phyloP scores from a whole-genome alignment of 257 asterid genomes.

The Parsonsia alboflavescens region DNA sequence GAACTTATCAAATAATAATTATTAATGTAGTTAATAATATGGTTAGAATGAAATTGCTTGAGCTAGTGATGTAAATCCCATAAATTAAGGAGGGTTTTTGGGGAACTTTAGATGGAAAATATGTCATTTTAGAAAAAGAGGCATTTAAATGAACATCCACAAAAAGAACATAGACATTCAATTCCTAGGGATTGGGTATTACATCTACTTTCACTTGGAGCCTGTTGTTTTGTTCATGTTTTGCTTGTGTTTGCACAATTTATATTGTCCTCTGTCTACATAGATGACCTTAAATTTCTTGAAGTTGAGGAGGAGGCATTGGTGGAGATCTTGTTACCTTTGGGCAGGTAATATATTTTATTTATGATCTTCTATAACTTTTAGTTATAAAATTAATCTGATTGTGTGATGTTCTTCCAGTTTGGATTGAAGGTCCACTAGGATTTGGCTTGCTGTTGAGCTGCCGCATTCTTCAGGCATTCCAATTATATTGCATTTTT shows the following conservation, averaged over 20 bases:
- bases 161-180: too few species aligned
- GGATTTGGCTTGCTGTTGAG: conserved; percentile 92
- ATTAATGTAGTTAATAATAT: too few species aligned
- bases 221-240: conserved; percentile 5
- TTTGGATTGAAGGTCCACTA: conserved; percentile 85
- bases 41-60: too few species aligned
- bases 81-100: too few species aligned
- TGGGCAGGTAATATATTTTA: conserved; percentile 58
- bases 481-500: conserved; percentile 70
- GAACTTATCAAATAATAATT: too few species aligned
- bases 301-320: conserved; percentile 47
- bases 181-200: too few species aligned
- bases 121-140: too few species aligned
- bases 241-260: not conserved
- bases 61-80: too few species aligned
- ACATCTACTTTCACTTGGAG: not conserved
- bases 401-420: conserved; percentile 43
- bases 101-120: too few species aligned
- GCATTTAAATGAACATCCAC: too few species aligned
- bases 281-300: conserved; percentile 69
- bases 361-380: not conserved
- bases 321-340: conserved; percentile 88
- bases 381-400: conserved; percentile 20
- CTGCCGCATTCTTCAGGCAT: conserved; percentile 73
- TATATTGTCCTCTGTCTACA: conserved; percentile 14